A percentile compares a stretch with the other conserved stretches of the same genome.
Conservation (phyloP, 139 green algal species). For the Tetradesmus lagerheimii region DNA sequence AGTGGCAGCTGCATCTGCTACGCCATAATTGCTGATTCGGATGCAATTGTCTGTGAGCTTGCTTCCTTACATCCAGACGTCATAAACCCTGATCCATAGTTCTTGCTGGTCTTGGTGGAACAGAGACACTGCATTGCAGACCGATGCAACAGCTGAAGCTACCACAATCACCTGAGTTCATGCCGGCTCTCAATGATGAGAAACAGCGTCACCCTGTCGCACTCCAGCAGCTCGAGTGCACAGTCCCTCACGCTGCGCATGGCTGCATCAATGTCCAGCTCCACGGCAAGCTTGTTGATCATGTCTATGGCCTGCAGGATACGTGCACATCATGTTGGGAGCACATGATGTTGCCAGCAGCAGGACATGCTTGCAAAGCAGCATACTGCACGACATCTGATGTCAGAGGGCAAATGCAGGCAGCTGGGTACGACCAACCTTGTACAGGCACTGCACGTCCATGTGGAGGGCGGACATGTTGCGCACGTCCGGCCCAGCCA, state of each 20-base stretch:
- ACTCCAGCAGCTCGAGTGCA: slow-evolving; percentile 73
- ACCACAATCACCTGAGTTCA: slow-evolving; percentile 62
- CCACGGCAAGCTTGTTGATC: slow-evolving; percentile 67
- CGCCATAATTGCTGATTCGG: neutral
- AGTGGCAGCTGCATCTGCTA: neutral
- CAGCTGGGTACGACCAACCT: neutral
- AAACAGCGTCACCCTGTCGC: slow-evolving; percentile 74
- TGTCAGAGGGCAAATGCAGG: neutral
- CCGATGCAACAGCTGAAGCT: neutral
- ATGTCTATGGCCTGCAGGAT: slow-evolving; percentile 64
- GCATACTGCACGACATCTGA: neutral
- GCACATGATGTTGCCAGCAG: neutral
- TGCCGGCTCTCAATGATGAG: slow-evolving; percentile 60
- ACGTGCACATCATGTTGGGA: neutral
- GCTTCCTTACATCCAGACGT: neutral
- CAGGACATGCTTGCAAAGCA: neutral
- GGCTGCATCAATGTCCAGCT: slow-evolving; percentile 70
- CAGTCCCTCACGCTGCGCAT: slow-evolving; percentile 68
- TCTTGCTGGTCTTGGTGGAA: neutral
- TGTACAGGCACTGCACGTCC: slow-evolving; percentile 1
- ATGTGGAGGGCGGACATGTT: neutral
- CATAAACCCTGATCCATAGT: neutral
- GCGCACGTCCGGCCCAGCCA: neutral
- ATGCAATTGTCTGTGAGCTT: neutral
- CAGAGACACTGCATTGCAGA: neutral